Conservation (phyloP, 345 rosid species). For the Populus ilicifolia region DNA sequence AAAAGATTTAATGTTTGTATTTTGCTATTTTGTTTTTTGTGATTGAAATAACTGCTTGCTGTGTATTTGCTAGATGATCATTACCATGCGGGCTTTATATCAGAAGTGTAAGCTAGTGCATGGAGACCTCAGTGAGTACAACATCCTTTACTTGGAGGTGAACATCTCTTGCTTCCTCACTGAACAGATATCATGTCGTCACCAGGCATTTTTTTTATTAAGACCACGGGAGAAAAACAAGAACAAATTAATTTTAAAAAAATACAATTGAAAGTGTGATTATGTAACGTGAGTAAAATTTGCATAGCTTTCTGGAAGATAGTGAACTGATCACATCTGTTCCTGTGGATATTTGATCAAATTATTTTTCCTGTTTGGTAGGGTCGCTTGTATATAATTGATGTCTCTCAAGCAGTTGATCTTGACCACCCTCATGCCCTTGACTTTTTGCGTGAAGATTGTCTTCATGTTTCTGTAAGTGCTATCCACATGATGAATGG, state of each 20-base stretch:
- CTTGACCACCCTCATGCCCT: slow-evolving; percentile 93
- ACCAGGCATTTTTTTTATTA: not conserved
- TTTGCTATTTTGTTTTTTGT: not conserved
- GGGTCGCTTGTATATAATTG: slow-evolving; percentile 90
- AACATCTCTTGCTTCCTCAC: slow-evolving; percentile 6
- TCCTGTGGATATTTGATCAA: not conserved
- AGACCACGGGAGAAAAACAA: not conserved
- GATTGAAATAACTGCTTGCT: slow-evolving; percentile 1
- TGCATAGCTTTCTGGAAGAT: not conserved
- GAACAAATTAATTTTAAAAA: not conserved
- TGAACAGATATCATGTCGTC: not conserved
- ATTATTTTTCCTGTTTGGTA: slow-evolving; percentile 24
- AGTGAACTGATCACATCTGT: not conserved
- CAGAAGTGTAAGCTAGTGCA: slow-evolving; percentile 96
- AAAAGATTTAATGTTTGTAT: not conserved
- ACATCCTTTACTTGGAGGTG: slow-evolving; percentile 91
- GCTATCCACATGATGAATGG: not conserved
- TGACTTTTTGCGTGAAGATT: slow-evolving; percentile 90
- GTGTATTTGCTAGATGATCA: slow-evolving; percentile 53
- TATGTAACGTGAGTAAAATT: too few relatives aligned
- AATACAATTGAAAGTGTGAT: too few relatives aligned
- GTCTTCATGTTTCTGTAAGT: slow-evolving; percentile 90
- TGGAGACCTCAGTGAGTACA: slow-evolving; percentile 97
- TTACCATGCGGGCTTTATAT: slow-evolving; percentile 73
- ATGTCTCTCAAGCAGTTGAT: slow-evolving; percentile 93